Conservation (phyloP, 2,329 filamentous ascomycete genomes). For the Byssochlamys sp. region DNA sequence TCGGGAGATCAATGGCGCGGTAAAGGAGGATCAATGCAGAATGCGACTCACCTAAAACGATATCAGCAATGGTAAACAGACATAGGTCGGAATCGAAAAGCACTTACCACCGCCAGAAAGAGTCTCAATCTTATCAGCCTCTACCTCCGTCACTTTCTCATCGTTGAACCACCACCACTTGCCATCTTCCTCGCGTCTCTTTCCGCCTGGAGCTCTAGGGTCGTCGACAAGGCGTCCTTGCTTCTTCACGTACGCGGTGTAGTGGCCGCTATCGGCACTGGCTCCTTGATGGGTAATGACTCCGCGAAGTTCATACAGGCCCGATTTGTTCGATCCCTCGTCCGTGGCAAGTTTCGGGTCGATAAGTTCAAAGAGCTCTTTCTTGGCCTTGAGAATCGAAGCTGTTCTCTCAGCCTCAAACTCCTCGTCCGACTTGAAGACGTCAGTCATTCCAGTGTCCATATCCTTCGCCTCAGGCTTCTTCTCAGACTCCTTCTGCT, state of each 20-base stretch:
- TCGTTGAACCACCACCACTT: slow-evolving; percentile 99
- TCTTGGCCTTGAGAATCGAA: slow-evolving; percentile 69
- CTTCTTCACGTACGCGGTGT: slow-evolving; percentile 97
- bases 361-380: slow-evolving; percentile 72
- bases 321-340: slow-evolving; percentile 80
- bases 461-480: slow-evolving; percentile 49
- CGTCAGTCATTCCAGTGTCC: slow-evolving; percentile 62
- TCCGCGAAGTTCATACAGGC: slow-evolving; percentile 85
- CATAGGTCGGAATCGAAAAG: slow-evolving; percentile 4
- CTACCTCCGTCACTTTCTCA: slow-evolving; percentile 88
- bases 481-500: slow-evolving; percentile 42
- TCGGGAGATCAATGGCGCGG: slow-evolving; percentile 40
- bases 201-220: slow-evolving; percentile 56
- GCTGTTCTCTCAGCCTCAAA: slow-evolving; percentile 76
- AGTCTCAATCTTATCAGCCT: slow-evolving; percentile 79
- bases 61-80: slow-evolving; percentile 10
- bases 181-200: slow-evolving; percentile 70
- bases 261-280: slow-evolving; percentile 93
- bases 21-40: slow-evolving; percentile 44
- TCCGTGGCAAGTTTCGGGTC: slow-evolving; percentile 65
- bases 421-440: slow-evolving; percentile 87
- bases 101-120: slow-evolving; percentile 71
- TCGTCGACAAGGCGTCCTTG: slow-evolving; percentile 54
- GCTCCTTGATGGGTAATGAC: slow-evolving; percentile 95
- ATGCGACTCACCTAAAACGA: slow-evolving; percentile 37